Conservation (phyloP, 2,329 filamentous ascomycete species). For the Colletotrichum sp. region DNA sequence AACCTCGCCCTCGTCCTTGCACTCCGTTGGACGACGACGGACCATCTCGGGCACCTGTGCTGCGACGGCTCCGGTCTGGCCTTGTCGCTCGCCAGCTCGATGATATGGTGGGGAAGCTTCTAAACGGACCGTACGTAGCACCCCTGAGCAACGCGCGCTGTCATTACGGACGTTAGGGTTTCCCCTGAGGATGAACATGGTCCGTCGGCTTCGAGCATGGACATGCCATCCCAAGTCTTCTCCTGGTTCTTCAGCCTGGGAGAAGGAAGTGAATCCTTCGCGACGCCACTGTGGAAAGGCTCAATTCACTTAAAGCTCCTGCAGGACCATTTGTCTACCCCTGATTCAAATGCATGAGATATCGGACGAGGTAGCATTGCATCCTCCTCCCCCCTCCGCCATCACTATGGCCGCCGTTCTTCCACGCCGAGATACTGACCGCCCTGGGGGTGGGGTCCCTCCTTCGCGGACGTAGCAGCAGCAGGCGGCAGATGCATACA, state of each 20-base stretch:
- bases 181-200: background rate
- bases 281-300: background rate
- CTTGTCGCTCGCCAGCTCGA: background rate
- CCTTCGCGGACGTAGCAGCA: background rate
- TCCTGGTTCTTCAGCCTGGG: background rate
- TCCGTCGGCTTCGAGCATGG: conserved; percentile 9
- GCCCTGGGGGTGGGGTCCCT: background rate
- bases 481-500: background rate
- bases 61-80: background rate
- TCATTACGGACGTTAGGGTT: background rate
- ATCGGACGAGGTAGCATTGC: conserved; percentile 15
- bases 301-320: background rate
- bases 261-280: background rate
- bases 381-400: background rate
- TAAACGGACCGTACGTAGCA: background rate
- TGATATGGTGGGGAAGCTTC: background rate
- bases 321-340: conserved; percentile 3
- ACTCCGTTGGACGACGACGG: background rate
- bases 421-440: background rate
- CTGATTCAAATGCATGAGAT: conserved; percentile 6
- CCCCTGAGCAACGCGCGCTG: background rate
- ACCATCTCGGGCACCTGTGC: background rate
- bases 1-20: background rate
- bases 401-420: background rate
- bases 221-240: background rate